A percentile compares a stretch with the other conserved stretches of the same genome.
Evolutionary conservation across 495 filamentous ascomycete genomes (phyloP).

Genomic region (Tuber borchii): DNA sequence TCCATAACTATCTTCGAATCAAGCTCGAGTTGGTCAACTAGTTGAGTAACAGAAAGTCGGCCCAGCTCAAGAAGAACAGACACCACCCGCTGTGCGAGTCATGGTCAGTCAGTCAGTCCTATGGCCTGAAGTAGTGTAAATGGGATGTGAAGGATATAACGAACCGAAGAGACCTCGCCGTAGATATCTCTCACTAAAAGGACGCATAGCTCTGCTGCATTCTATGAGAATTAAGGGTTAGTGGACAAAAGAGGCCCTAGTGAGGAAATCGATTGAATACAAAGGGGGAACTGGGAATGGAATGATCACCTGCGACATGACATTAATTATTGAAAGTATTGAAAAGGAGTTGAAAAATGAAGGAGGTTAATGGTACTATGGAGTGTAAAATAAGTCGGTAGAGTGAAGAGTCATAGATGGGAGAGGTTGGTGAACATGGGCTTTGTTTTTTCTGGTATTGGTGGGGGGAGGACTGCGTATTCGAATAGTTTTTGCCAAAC

Average conservation of each 20-base stretch:
- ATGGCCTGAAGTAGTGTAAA: background rate
- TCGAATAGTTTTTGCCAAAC: background rate
- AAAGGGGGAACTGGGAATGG: conserved; percentile 2
- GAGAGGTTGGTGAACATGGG: background rate
- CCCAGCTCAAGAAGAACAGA: conserved; percentile 69
- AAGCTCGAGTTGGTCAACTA: conserved; percentile 63
- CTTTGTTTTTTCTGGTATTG: conserved; percentile 10
- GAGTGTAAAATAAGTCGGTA: conserved; percentile 8
- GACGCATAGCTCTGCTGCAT: conserved; percentile 72
- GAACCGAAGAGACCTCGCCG: conserved; percentile 83
- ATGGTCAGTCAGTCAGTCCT: conserved; percentile 40
- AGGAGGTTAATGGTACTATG: conserved; percentile 12
- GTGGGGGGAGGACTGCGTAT: background rate
- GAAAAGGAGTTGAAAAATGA: conserved; percentile 11
- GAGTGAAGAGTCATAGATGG: conserved; percentile 6
- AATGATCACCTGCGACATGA: conserved; percentile 38
- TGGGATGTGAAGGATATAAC: conserved; percentile 40
- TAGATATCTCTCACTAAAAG: conserved; percentile 82
- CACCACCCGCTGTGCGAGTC: conserved; percentile 53
- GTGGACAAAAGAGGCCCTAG: conserved; percentile 18
- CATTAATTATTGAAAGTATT: conserved; percentile 25
- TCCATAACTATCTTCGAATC: conserved; percentile 64
- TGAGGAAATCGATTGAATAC: background rate
- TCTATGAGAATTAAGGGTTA: conserved; percentile 40
- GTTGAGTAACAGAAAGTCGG: conserved; percentile 60